phyloP scores from a whole-genome alignment of 176 grass and related monocot genomes.

The Juncus inflexus region DNA sequence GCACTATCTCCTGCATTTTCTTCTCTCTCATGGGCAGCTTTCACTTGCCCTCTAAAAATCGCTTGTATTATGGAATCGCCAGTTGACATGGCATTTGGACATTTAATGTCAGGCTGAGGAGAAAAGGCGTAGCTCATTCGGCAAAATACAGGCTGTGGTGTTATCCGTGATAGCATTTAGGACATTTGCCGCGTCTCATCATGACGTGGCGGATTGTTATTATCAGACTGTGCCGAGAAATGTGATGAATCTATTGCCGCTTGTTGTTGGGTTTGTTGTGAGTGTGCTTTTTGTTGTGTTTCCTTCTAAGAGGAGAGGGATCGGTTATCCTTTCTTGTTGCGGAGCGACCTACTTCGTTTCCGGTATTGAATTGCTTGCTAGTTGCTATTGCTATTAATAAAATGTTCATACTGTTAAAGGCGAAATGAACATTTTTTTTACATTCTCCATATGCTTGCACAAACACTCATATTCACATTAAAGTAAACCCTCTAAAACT shows the following conservation, averaged over 20 bases:
- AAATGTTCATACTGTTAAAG: no score
- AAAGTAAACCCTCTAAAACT: no score
- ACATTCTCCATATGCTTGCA: no score
- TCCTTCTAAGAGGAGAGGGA: constrained; percentile 71
- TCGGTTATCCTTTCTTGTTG: constrained; percentile 81
- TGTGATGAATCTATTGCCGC: constrained; percentile 58
- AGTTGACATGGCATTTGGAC: constrained; percentile 47
- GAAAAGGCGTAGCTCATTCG: constrained; percentile 31
- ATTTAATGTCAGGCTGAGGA: constrained; percentile 40
- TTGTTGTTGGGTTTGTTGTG: constrained; percentile 70
- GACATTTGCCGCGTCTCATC: constrained; percentile 65
- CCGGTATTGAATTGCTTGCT: constrained; percentile 21
- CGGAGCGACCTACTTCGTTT: constrained; percentile 57
- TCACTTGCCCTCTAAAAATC: constrained; percentile 47
- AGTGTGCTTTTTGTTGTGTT: constrained; percentile 80
- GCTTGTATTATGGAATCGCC: constrained; percentile 63
- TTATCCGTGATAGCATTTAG: constrained; percentile 70
- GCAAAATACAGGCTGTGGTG: constrained; percentile 43
- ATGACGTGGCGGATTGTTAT: constrained; percentile 71
- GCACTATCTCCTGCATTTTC: constrained; percentile 75
- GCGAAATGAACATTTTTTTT: no score
- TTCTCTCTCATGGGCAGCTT: constrained; percentile 95
- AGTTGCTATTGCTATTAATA: no score
- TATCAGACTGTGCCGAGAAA: constrained; percentile 57
- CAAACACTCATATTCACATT: no score